Evolutionary conservation across 371 early-diverging fungal genomes (phyloP).

Genomic region (Mortierella sp.): DNA sequence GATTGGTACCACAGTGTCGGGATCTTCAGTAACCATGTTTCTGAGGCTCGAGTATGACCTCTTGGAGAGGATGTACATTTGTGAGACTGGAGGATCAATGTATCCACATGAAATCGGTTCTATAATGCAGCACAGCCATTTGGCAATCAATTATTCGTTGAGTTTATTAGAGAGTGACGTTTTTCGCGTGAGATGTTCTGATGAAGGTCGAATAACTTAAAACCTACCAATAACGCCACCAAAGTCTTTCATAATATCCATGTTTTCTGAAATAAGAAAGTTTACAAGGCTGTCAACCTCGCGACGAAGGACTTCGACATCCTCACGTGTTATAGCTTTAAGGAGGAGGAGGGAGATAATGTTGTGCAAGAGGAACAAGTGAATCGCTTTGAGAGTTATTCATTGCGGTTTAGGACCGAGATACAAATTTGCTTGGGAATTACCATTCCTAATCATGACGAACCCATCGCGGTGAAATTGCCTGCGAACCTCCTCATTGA

Average conservation of each 20-base stretch:
- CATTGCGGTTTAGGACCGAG: not conserved
- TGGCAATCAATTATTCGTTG: not conserved
- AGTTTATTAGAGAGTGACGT: too few species aligned
- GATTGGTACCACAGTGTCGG: constrained; percentile 32
- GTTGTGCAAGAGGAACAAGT: not conserved
- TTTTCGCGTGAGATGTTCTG: not conserved
- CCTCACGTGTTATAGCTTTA: constrained; percentile 14
- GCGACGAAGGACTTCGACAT: constrained; percentile 24
- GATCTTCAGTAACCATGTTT: constrained; percentile 38
- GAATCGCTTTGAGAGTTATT: not conserved
- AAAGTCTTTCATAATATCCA: constrained; percentile 47
- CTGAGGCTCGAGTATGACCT: constrained; percentile 32
- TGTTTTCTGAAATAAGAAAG: constrained; percentile 39
- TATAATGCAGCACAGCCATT: not conserved
- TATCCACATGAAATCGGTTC: constrained; percentile 49
- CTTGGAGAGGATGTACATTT: constrained; percentile 42
- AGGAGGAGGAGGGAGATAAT: not conserved
- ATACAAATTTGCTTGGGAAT: not conserved
- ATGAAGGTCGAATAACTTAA: not conserved
- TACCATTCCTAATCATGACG: constrained; percentile 40
- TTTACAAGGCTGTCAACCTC: constrained; percentile 40
- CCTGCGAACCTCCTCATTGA: constrained; percentile 7
- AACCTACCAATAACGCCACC: constrained; percentile 48
- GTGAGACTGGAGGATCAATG: constrained; percentile 42
- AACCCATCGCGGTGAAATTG: constrained; percentile 51